Conservation (phyloP, 441 rosid genomes). For the Biscutella laevigata region DNA sequence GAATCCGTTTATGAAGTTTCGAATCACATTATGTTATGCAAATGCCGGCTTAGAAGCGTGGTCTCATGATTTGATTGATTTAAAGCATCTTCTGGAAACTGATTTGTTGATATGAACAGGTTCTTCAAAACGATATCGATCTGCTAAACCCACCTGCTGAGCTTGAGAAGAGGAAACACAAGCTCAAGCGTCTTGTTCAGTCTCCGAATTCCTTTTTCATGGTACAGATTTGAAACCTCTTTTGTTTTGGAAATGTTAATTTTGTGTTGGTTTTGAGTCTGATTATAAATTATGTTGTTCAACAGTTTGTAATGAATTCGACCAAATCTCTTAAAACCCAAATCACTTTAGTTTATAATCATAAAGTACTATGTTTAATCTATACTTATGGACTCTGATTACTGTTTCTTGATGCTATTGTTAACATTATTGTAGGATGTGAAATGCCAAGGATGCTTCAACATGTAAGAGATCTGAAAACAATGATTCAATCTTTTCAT, state of each 20-base stretch:
- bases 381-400: background rate
- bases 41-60: no score
- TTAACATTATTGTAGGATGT: slow-evolving; percentile 38
- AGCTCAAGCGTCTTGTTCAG: slow-evolving; percentile 72
- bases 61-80: background rate
- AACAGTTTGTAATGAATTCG: background rate
- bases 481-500: background rate
- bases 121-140: slow-evolving; percentile 62
- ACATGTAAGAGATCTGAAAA: slow-evolving; percentile 35
- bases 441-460: slow-evolving; percentile 64
- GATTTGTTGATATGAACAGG: slow-evolving; percentile 27
- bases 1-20: background rate
- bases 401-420: background rate
- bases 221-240: slow-evolving; percentile 29
- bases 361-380: no score
- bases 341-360: no score
- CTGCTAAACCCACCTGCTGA: slow-evolving; percentile 60
- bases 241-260: no score
- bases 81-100: background rate
- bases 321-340: background rate
- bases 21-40: background rate
- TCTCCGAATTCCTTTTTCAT: slow-evolving; percentile 65
- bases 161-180: slow-evolving; percentile 75
- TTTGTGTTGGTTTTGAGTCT: no score
- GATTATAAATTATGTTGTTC: background rate